phyloP scores from a whole-genome alignment of 2,329 filamentous ascomycete species.

The Westerdykella sp. region DNA sequence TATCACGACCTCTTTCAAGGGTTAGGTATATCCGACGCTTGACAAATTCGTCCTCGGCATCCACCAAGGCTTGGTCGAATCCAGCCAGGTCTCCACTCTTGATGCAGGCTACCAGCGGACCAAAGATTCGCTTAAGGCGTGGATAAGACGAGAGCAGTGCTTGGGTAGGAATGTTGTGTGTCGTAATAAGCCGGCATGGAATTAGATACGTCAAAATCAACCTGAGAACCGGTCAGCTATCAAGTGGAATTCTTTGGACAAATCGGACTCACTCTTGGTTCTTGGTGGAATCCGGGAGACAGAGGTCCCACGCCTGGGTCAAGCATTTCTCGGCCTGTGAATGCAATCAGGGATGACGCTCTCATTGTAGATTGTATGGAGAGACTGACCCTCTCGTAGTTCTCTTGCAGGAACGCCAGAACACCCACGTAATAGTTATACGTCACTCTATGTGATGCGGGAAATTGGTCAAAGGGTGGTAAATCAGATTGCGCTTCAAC shows the following conservation, averaged over 20 bases:
- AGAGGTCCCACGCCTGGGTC: conserved; percentile 73
- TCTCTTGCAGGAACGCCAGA: conserved; percentile 88
- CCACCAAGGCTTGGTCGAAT: conserved; percentile 75
- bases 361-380: too few species aligned
- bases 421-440: conserved; percentile 97
- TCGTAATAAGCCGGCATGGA: conserved; percentile 84
- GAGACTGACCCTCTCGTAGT: conserved; percentile 68
- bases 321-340: conserved; percentile 47
- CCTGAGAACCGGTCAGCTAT: conserved; percentile 42
- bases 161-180: conserved; percentile 71
- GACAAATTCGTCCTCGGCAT: conserved; percentile 87
- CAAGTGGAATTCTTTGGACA: conserved; percentile 5
- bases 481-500: conserved; percentile 74
- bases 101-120: conserved; percentile 72
- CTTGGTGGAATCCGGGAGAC: conserved; percentile 62
- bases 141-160: conserved; percentile 69
- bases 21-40: conserved; percentile 91
- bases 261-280: conserved; percentile 69
- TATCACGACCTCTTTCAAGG: conserved; percentile 83
- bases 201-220: conserved; percentile 92
- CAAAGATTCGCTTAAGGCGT: conserved; percentile 68
- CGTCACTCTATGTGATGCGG: conserved; percentile 84
- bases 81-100: conserved; percentile 72
- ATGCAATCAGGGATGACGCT: conserved; percentile 10
- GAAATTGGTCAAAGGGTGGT: conserved; percentile 71